Conservation (phyloP, 2,329 filamentous ascomycete species). For the Lachnellula willkommii region DNA sequence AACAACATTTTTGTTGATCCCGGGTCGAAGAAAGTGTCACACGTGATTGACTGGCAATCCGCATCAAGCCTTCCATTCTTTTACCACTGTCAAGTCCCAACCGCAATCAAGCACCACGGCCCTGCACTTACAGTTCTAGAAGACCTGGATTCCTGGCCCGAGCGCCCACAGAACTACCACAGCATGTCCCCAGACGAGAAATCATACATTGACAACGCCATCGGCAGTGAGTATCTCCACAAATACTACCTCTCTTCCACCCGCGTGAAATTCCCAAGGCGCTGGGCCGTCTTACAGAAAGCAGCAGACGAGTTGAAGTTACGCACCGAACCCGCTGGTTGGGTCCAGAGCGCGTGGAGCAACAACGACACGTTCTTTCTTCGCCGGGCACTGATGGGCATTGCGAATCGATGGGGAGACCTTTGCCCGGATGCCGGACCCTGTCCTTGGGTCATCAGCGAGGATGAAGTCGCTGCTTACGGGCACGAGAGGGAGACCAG, state of each 20-base stretch:
- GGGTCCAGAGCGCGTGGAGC: constrained; percentile 8
- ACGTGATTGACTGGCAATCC: constrained; percentile 18
- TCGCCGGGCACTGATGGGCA: constrained; percentile 7
- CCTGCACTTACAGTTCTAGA: neutral
- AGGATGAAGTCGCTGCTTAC: constrained; percentile 10
- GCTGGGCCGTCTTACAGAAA: constrained; percentile 5
- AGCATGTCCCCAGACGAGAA: constrained; percentile 5
- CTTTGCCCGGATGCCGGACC: constrained; percentile 4
- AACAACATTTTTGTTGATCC: constrained; percentile 25
- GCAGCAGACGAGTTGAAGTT: neutral
- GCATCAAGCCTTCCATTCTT: constrained; percentile 9
- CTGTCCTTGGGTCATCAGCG: constrained; percentile 13
- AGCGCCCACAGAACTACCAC: constrained; percentile 6
- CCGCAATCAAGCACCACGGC: constrained; percentile 10
- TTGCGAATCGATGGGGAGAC: constrained; percentile 2
- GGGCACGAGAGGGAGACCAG: constrained; percentile 10
- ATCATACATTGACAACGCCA: neutral
- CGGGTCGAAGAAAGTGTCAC: constrained; percentile 15
- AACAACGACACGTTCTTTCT: constrained; percentile 8
- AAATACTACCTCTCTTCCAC: constrained; percentile 2
- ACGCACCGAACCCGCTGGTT: neutral
- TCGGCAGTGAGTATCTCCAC: constrained; percentile 1
- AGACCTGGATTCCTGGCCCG: neutral
- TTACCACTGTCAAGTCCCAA: constrained; percentile 12
- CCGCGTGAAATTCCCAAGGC: constrained; percentile 5